Evolutionary conservation across 2,329 filamentous ascomycete genomes (phyloP).

Genomic region (Pyricularia sp.): DNA sequence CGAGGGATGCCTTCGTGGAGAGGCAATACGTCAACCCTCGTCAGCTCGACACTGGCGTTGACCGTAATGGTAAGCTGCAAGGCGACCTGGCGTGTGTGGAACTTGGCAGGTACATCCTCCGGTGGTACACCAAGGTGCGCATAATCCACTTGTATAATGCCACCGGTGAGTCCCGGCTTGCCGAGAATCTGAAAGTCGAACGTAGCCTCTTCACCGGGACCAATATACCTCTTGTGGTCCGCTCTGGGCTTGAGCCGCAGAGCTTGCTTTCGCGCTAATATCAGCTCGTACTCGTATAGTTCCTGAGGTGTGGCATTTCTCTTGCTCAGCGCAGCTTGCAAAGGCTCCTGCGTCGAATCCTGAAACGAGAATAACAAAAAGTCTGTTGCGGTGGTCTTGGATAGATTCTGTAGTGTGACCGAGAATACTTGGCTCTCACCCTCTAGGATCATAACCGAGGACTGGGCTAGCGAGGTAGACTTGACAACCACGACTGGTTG

Average conservation of each 20-base stretch:
- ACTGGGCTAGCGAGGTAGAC: slow-evolving; percentile 66
- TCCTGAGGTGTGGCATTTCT: slow-evolving; percentile 68
- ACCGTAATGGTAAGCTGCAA: slow-evolving; percentile 79
- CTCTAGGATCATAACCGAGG: slow-evolving; percentile 83
- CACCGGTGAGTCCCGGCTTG: slow-evolving; percentile 70
- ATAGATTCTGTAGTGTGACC: slow-evolving; percentile 69
- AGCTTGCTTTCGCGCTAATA: slow-evolving; percentile 62
- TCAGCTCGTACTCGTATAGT: slow-evolving; percentile 73
- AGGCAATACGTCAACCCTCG: slow-evolving; percentile 65
- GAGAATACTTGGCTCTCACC: slow-evolving; percentile 70
- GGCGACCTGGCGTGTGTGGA: slow-evolving; percentile 73
- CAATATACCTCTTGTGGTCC: slow-evolving; percentile 35
- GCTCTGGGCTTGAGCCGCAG: slow-evolving; percentile 36
- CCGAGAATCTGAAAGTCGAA: slow-evolving; percentile 80
- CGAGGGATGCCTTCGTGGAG: slow-evolving; percentile 53
- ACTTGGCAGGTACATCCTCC: slow-evolving; percentile 56
- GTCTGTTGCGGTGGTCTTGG: slow-evolving; percentile 57
- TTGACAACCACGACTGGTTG: slow-evolving; percentile 70
- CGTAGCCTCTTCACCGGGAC: slow-evolving; percentile 51
- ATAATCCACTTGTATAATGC: slow-evolving; percentile 74
- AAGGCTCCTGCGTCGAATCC: slow-evolving; percentile 68
- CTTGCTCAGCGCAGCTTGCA: slow-evolving; percentile 62
- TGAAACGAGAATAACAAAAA: slow-evolving; percentile 80
- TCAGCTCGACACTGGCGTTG: slow-evolving; percentile 77
- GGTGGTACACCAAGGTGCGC: slow-evolving; percentile 60